These are phyloP conservation scores for Fonsecaea erecta DNA, from an alignment of 2,329 filamentous ascomycete genomes.

Conservation along the genomic window DNA sequence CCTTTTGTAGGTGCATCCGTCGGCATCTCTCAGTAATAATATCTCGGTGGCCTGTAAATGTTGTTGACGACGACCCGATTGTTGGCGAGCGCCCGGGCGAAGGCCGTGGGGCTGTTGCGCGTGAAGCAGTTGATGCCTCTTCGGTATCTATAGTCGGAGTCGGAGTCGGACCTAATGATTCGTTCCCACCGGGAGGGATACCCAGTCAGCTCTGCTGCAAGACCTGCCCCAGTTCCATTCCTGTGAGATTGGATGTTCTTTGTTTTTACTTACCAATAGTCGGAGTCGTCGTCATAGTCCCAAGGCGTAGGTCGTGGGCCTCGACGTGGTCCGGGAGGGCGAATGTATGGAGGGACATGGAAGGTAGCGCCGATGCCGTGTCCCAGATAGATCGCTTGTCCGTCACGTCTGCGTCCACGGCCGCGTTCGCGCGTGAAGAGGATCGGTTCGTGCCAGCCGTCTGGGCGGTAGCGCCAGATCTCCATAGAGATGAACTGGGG, in stretches of 20 bases:
- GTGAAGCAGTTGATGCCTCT: neutral
- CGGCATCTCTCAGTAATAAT: slow-evolving; percentile 5
- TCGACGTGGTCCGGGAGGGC: neutral
- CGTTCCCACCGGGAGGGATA: neutral
- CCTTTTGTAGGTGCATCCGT: neutral
- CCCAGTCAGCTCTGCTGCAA: neutral
- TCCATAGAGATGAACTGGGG: neutral
- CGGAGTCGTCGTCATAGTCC: slow-evolving; percentile 12
- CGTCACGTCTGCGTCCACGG: neutral
- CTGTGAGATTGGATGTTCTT: neutral
- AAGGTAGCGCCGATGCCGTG: slow-evolving; percentile 7
- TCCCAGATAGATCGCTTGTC: neutral
- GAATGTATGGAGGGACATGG: slow-evolving; percentile 3
- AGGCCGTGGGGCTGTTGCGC: neutral
- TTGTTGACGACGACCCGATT: slow-evolving; percentile 20
- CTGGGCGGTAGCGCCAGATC: slow-evolving; percentile 5
- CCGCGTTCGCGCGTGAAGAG: slow-evolving; percentile 1
- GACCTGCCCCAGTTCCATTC: neutral
- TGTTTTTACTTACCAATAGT: slow-evolving; percentile 21
- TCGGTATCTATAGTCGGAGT: neutral
- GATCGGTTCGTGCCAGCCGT: slow-evolving; percentile 6
- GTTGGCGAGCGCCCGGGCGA: neutral
- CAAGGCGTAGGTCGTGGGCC: neutral
- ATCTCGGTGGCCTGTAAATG: slow-evolving; percentile 3
- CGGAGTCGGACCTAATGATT: neutral